Evolutionary conservation across 1,284 basidiomycete species (phyloP), one percentile per base, ranked within the genome.

Genomic region (Pyrrhoderma lamaoense): DNA sequence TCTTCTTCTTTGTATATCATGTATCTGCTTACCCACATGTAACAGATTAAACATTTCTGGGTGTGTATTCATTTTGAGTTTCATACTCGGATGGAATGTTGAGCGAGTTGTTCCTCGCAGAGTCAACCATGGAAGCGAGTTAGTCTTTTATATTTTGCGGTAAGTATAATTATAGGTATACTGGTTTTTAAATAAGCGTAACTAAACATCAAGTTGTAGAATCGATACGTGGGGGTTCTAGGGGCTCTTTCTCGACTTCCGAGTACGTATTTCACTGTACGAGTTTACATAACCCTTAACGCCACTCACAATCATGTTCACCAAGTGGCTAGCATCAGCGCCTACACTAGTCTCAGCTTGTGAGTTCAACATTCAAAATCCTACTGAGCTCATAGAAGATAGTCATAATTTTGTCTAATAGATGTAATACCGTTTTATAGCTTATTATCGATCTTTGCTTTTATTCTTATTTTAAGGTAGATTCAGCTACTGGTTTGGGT

Each of bases 41-140:
- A 11, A 37, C 19, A 47, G 45, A 34, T 47, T 13, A 36, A 38
- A 16, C 38, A 47, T 38, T 47, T 47, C 19, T 47, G 45, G 45
- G 45, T 47, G 22, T 5, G 45, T 16, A 13, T 2, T 23, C 8
- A 4, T 14, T 8, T 16, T 8, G n/a, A n/a, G 35, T n/a, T 36
- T 36, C 9, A 9, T 27, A 16, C 34, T 2, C 9, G 11, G 16
- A 14, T 13, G 25, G 43, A 27, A 27, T 27, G n/a, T n/a, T n/a
- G n/a, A n/a, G 13, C 8, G 21, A 7, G n/a, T 19, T 8, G 16
- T 5, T 7, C 5, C 14, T 5, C n/a, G 14, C 14, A 40, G 38
- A 36, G 23, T 18, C 13, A 4, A 19, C 31, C 34, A 19, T 16
- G 21, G 34, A 25, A 45, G 2, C 21, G 8, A 14, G 25, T 45